A percentile compares a stretch with the other conserved stretches of the same genome.
These are phyloP conservation scores for Graphiopsis chlorocephala DNA, from an alignment of 2,329 filamentous ascomycete genomes.

Conservation along the genomic window DNA sequence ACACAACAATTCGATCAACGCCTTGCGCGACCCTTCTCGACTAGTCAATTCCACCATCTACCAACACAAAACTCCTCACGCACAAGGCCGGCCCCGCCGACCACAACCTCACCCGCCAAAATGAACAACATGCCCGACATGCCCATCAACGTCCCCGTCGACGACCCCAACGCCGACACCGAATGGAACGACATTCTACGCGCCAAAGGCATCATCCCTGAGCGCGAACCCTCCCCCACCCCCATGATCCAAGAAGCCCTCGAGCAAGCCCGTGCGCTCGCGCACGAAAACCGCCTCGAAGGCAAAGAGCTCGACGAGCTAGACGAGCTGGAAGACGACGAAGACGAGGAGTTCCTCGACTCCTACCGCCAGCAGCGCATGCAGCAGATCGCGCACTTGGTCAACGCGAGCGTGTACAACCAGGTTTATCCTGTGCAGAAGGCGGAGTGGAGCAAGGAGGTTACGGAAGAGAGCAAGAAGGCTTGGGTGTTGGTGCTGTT, in stretches of 20 bases:
- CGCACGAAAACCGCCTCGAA: slow-evolving; percentile 88
- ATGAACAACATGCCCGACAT: slow-evolving; percentile 38
- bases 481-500: slow-evolving; percentile 72
- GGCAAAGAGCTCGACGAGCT: slow-evolving; percentile 94
- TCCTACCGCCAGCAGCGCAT: slow-evolving; percentile 86
- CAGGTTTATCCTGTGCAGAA: slow-evolving; percentile 92
- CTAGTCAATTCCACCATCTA: not conserved
- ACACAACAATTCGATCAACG: not conserved
- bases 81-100: not conserved
- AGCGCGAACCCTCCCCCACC: slow-evolving; percentile 92
- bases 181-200: slow-evolving; percentile 99
- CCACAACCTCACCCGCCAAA: not conserved
- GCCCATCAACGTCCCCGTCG: slow-evolving; percentile 76
- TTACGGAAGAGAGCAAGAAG: slow-evolving; percentile 82
- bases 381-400: slow-evolving; percentile 72
- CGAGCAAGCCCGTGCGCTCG: slow-evolving; percentile 73
- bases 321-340: slow-evolving; percentile 88
- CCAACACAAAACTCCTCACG: not conserved
- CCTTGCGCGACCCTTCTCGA: not conserved
- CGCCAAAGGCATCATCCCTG: slow-evolving; percentile 95
- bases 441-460: slow-evolving; percentile 84
- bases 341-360: slow-evolving; percentile 89
- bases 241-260: slow-evolving; percentile 95
- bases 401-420: slow-evolving; percentile 77
- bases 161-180: slow-evolving; percentile 94